Evolutionary conservation across 108 stramenopile species (phyloP), one percentile per base, ranked within the genome.

Genomic region (Cyclostephanos tholiformis): DNA sequence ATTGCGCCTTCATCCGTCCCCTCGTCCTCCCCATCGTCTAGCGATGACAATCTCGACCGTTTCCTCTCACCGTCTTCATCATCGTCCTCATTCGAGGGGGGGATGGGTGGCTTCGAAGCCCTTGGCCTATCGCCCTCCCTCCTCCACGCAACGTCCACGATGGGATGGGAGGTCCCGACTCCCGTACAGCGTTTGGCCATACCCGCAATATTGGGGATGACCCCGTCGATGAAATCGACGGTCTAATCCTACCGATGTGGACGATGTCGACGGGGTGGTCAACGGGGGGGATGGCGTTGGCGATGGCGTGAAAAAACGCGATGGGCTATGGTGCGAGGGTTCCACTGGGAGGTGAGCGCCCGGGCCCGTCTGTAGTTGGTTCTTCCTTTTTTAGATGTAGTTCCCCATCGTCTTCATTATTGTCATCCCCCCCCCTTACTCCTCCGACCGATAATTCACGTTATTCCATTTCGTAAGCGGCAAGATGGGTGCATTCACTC

Each of bases 401-500:
- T 36, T 36, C 36, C 4, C 36, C 36, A 36, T 36, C 36, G 6
- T 36, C 36, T 6, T 36, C 36, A 36, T 36, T 6, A 6, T 36
- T 36, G 36, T 36, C n/a, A n/a, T n/a, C n/a, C n/a, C n/a, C n/a
- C n/a, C n/a, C n/a, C n/a, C n/a, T n/a, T n/a, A n/a, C n/a, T n/a
- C n/a, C n/a, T n/a, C n/a, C n/a, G n/a, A n/a, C n/a, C n/a, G n/a
- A 32, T 32, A 32, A 32, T 32, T 32, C 32, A 4, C 4, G 2
- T 32, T 32, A 4, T 32, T 32, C 4, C 4, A 32, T 32, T 4
- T 32, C 32, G 32, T 95, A 23, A 89, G 86, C 22, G 98, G 97
- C 8, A 98, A 99, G 52, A 98, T 97, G 0, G 95, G 89, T 1
- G 91, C 94, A 4, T 99, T 93, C 77, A 72, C 86, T 5, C 65